These are phyloP conservation scores for Stachybotrys chlorohalonatus DNA, from an alignment of 2,329 filamentous ascomycete species.

Conservation along the genomic window DNA sequence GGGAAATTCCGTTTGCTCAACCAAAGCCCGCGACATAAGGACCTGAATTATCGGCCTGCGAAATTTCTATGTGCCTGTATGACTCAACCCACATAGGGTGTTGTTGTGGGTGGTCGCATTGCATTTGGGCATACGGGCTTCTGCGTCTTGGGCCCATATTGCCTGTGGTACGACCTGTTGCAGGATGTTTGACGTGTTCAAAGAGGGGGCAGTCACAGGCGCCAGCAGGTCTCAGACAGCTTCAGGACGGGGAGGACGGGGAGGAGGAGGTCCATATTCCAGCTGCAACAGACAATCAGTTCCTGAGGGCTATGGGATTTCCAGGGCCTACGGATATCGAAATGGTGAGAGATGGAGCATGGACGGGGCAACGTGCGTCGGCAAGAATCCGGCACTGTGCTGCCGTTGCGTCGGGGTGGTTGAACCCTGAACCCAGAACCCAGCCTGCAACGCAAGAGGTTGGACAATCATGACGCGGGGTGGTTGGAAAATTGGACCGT, in stretches of 20 bases:
- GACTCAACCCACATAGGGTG: not conserved
- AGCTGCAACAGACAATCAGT: no score
- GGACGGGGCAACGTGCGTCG: not conserved
- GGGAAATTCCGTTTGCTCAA: not conserved
- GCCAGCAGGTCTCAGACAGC: constrained; percentile 1
- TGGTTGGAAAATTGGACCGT: not conserved
- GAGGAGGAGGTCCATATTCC: no score
- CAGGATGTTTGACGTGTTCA: constrained; percentile 1
- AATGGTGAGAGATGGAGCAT: not conserved
- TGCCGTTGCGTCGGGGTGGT: not conserved
- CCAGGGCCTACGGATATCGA: no score
- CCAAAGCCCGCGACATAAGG: not conserved
- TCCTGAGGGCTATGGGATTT: no score
- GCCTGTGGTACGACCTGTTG: not conserved
- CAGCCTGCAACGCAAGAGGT: not conserved
- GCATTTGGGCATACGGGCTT: not conserved
- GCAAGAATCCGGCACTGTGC: not conserved
- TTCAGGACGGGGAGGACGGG: no score
- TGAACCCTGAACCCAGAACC: not conserved
- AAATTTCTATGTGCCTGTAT: not conserved
- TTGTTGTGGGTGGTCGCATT: not conserved
- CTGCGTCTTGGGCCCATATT: not conserved
- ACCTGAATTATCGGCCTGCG: not conserved
- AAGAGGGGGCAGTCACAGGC: not conserved
- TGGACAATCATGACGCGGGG: not conserved